Conservation (phyloP, 352 stramenopile genomes). For the Aphanomyces invadans region DNA sequence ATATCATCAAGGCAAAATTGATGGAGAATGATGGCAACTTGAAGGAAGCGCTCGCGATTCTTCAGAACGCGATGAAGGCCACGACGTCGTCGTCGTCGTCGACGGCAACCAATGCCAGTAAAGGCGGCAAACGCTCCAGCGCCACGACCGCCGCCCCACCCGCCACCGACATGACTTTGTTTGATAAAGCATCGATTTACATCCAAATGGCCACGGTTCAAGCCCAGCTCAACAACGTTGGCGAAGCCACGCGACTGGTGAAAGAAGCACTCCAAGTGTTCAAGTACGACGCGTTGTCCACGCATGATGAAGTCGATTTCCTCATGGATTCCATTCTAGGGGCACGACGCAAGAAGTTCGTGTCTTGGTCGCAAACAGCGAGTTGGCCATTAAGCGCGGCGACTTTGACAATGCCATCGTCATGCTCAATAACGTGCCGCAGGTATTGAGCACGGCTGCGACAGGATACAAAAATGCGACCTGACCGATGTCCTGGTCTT, state of each 20-base stretch:
- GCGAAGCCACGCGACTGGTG: conserved; percentile 54
- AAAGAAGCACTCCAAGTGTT: conserved; percentile 67
- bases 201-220: conserved; percentile 79
- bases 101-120: neutral
- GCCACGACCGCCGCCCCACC: conserved; percentile 1
- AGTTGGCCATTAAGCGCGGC: conserved; percentile 84
- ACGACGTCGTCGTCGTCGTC: conserved; percentile 30
- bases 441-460: conserved; percentile 2
- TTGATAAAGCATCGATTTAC: conserved; percentile 83
- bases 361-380: conserved; percentile 85
- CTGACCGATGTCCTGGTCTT: neutral
- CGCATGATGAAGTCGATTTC: too few relatives aligned
- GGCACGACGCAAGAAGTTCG: conserved; percentile 84
- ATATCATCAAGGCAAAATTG: conserved; percentile 83
- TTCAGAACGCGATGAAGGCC: conserved; percentile 70
- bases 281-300: conserved; percentile 27
- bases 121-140: neutral
- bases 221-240: conserved; percentile 66
- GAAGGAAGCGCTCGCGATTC: conserved; percentile 65
- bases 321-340: too few relatives aligned
- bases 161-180: conserved; percentile 40
- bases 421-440: conserved; percentile 83
- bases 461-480: neutral
- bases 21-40: conserved; percentile 66
- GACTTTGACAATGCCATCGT: conserved; percentile 86